Percentiles rank a stretch among this genome's conserved stretches.
Evolutionary conservation across 1,284 basidiomycete species (phyloP).

Genomic region (Cryptococcus hybrid): DNA sequence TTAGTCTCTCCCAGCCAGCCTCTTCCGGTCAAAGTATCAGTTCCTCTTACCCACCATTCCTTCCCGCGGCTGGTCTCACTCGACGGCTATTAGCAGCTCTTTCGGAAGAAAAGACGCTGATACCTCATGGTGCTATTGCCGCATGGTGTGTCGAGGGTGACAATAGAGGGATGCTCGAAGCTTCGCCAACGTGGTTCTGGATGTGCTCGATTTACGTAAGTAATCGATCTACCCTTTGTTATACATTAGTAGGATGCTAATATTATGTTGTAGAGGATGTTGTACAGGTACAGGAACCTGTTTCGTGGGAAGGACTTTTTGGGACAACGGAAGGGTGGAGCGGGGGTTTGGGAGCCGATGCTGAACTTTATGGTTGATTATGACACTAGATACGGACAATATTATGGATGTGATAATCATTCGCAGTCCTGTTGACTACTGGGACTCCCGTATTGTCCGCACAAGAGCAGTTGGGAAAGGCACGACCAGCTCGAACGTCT

Average conservation of each 20-base stretch:
- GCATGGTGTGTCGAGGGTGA: conserved; percentile 71
- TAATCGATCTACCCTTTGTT: not conserved
- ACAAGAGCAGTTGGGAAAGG: too few species aligned
- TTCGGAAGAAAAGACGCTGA: not conserved
- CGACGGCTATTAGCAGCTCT: conserved; percentile 61
- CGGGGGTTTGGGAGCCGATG: conserved; percentile 36
- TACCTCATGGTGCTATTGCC: conserved; percentile 46
- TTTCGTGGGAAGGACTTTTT: conserved; percentile 45
- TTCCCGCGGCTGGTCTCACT: conserved; percentile 72
- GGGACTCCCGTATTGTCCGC: too few species aligned
- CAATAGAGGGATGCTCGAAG: conserved; percentile 68
- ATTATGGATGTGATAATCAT: too few species aligned
- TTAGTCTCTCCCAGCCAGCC: conserved; percentile 44
- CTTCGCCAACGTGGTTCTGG: conserved; percentile 59
- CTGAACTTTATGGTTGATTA: conserved; percentile 38
- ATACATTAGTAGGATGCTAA: not conserved
- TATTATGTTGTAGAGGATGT: conserved; percentile 11
- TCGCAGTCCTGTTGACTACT: too few species aligned
- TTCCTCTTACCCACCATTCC: conserved; percentile 45
- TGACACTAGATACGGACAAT: too few species aligned
- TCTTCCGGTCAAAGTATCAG: conserved; percentile 29
- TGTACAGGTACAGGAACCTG: conserved; percentile 29
- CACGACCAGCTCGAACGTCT: too few species aligned
- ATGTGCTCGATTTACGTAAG: conserved; percentile 51
- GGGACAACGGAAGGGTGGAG: conserved; percentile 44